Base-by-base conservation (phyloP, 441 rosid species). In the Manihot esculenta region DNA sequence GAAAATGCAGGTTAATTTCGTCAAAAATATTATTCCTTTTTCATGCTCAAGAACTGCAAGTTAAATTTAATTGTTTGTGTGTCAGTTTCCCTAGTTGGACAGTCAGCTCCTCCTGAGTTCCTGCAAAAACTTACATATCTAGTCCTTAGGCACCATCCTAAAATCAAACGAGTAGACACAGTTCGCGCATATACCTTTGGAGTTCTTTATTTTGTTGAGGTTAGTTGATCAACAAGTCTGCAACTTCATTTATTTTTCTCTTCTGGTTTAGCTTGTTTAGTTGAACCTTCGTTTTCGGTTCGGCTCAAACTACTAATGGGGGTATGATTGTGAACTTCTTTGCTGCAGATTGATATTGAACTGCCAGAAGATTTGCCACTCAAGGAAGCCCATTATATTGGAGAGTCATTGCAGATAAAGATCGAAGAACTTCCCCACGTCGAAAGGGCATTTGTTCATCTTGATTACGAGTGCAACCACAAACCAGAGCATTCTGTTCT, bases 371-470 rank as follows among this genome's bases (percentile, higher is more conserved):
- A 93, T 45, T 65, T 88, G 66, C 92, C 97, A 15, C 42, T 93
- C 20, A 89, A 81, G 66, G 89, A 90, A 78, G 97, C 98, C 53
- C 95, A 93, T 41, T 47, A 84, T 3, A 89, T 90, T 23, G 98
- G 98, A 61, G 98, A 93, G 68, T 44, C 84, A 49, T 80, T 93
- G 81, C 98, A 93, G 77, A 86, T 83, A 72, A 90, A 88, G 79
- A 80, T 93, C 1, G 97, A 93, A 81, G 82, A 81, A 77, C 89
- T 93, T 44, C 83, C 88, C 10, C 92, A 90, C 81, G 97, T 93
- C 20, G 97, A 93, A 77, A 81, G 97, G 35, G 97, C 95, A 61
- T 93, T 93, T 72, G 96, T 93, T 76, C 98, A 93, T 78, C 84
- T 93, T 10, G 98, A 91, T 79, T 89, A 75, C 30, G 97, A 93